Base-by-base conservation (phyloP, 768 basidiomycete species). In the Lactarius evosmus region DNA sequence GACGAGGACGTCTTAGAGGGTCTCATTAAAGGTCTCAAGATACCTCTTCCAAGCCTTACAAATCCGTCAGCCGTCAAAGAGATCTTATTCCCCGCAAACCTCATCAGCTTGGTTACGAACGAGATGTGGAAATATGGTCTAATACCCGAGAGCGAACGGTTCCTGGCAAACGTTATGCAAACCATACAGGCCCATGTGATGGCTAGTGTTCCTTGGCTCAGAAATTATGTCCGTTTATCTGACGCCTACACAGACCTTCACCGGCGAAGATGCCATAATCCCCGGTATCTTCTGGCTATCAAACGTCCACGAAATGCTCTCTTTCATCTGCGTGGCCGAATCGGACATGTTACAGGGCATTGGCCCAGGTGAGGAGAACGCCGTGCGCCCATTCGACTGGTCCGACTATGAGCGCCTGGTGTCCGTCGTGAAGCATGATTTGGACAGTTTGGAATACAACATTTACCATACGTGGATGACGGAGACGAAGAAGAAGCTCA, bases 101-200 rank as follows among this genome's bases (percentile, higher is more conserved):
- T 99, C 64, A 98, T 99, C 76, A 93, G 91, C 73, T 79, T 98
- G 53, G 88, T 97, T 68, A 96, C 95, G n/a, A 99, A 99, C 75
- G 97, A 98, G 76, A 99, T 99, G 97, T 98, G 97, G 97, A 98
- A 97, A 76, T 95, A 96, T 71, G 94, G 95, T 55, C 85, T 99
- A 68, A 98, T 98, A 69, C 82, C 87, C 17, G 97, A 99, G 76
- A 96, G 94, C 77, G 97, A 98, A 75, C 83, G 95, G 54, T 98
- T 99, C 84, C 79, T 99, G 62, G 97, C 97, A 38, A 98, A 96
- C 73, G 92, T 98, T 61, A 98, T 98, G 96, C 95, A 98, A 75
- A 91, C 89, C 3, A 90, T 99, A 63, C 97, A 99, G 78, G 82
- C 88, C 29, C 94, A 98, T 77, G 95, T 98, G 68, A 98, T 98